phyloP scores from a whole-genome alignment of 768 basidiomycete genomes.

The Trametes cinnabarina region DNA sequence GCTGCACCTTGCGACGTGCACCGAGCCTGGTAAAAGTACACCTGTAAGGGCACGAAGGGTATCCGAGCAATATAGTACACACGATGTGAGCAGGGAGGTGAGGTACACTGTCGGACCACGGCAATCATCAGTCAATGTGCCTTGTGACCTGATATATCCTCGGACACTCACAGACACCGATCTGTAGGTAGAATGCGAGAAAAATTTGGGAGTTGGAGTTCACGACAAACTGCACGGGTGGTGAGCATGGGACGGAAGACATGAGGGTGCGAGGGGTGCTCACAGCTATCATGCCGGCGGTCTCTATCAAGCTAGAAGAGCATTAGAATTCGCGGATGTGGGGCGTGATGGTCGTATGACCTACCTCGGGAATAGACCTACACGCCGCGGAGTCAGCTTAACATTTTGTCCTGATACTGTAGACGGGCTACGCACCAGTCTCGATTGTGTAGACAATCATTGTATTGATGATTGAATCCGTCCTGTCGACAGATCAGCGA shows the following conservation, averaged over 20 bases:
- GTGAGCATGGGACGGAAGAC: neutral
- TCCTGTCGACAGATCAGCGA: neutral
- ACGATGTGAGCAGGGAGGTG: constrained; percentile 7
- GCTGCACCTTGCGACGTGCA: neutral
- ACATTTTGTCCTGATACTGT: neutral
- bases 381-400: neutral
- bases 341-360: neutral
- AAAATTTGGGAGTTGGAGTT: neutral
- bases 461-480: constrained; percentile 5
- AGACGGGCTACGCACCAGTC: neutral
- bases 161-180: neutral
- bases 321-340: neutral
- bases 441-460: constrained; percentile 5
- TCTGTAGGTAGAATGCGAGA: constrained; percentile 1
- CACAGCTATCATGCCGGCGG: constrained; percentile 6
- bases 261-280: neutral
- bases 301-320: neutral
- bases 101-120: neutral
- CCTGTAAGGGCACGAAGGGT: neutral
- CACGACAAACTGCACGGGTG: neutral
- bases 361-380: constrained; percentile 3
- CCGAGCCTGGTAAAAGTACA: neutral
- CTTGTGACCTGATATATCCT: neutral
- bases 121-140: neutral
- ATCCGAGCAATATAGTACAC: neutral